Evolutionary conservation across 2,329 filamentous ascomycete species (phyloP), one percentile per base, ranked within the genome.

Genomic region (Alternaria sp.): DNA sequence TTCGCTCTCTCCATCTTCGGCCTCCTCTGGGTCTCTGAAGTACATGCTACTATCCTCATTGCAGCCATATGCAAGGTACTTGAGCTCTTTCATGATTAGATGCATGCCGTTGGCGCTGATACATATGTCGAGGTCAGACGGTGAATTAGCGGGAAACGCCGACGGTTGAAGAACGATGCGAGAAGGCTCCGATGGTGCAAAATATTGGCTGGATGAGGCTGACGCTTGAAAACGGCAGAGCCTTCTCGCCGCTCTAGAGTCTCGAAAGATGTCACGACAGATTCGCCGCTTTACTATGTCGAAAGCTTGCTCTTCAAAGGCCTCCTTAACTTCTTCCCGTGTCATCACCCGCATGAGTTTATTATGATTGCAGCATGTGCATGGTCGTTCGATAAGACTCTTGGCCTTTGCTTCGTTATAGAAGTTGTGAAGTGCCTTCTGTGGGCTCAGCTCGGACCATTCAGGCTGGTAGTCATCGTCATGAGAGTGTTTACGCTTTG

Each of bases 401-500:
- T 18, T 44, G 38, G 25, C 5, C 2, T 41, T 32, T 20, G 41
- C 16, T 16, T 18, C 22, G 22, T 57, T 57, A 40, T 57, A 57
- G 5, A 12, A 20, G 7, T 25, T n/a, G 16, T 57, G 46, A 11
- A 57, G 48, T 20, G 36, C 18, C 22, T 25, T 34, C 9, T 57
- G 55, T 18, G 55, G 30, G 20, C 14, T 44, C 5, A 20, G n/a
- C 20, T 50, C 36, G n/a, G 50, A 28, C 51, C 51, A 59, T 0
- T 50, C 44, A 3, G 44, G 52, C 9, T 60, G 41, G 5, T 45
- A 5, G 12, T 53, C 34, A 18, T 56, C 32, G 6, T 56, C 52
- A 1, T 56, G 51, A 5, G 4, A 34, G 36, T 60, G 57, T n/a
- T 60, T 60, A 9, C 60, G 52, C 9, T 62, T 62, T 9, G 38